phyloP scores from a whole-genome alignment of 305 asterid species.

The Fraxinus greggii region DNA sequence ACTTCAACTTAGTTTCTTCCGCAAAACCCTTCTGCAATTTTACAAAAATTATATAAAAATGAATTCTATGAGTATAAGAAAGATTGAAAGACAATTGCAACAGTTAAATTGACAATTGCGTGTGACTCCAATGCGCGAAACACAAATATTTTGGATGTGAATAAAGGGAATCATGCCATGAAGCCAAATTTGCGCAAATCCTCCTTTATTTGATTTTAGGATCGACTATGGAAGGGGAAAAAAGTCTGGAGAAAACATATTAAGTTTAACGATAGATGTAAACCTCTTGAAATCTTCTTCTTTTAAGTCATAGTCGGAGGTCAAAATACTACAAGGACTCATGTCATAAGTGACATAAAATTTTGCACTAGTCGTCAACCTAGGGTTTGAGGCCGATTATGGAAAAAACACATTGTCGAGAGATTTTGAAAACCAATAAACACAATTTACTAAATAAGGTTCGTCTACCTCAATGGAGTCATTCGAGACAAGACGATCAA shows the following conservation, averaged over 20 bases:
- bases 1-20: conserved; percentile 45
- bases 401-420: too few species aligned
- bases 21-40: conserved; percentile 41
- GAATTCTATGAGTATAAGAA: not conserved
- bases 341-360: not conserved
- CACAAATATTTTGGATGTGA: not conserved
- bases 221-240: not conserved
- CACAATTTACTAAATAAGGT: not conserved
- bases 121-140: not conserved
- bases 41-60: not conserved
- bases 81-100: not conserved
- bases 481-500: conserved; percentile 51
- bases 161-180: not conserved
- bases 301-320: not conserved
- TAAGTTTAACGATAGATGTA: not conserved
- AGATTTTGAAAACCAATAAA: not conserved
- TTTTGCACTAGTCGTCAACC: not conserved
- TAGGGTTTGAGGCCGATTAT: not conserved
- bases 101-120: not conserved
- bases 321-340: not conserved
- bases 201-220: not conserved
- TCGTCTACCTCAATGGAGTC: conserved; percentile 44
- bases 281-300: not conserved
- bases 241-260: not conserved
- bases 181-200: not conserved